Percentiles rank a stretch among this genome's conserved stretches.
Evolutionary conservation across 352 stramenopile species (phyloP).

Genomic region (Phytophthora sojae): DNA sequence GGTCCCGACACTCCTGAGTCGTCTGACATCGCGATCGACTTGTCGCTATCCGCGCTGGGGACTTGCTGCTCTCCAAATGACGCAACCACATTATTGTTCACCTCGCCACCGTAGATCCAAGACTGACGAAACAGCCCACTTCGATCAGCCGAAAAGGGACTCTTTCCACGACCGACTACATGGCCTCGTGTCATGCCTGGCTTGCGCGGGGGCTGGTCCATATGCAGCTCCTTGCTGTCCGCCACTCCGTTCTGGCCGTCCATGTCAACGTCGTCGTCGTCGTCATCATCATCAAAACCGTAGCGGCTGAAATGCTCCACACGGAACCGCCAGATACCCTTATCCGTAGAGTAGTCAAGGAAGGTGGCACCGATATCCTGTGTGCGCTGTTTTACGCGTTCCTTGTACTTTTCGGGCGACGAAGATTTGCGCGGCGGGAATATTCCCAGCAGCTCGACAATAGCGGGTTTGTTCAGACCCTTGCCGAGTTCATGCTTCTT

Average conservation of each 20-base stretch:
- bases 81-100: slow-evolving; percentile 36
- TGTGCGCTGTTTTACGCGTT: slow-evolving; percentile 81
- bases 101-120: slow-evolving; percentile 42
- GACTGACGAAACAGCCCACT: slow-evolving; percentile 56
- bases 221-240: slow-evolving; percentile 27
- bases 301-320: slow-evolving; percentile 91
- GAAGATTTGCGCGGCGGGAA: slow-evolving; percentile 75
- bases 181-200: slow-evolving; percentile 31
- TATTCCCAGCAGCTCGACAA: slow-evolving; percentile 81
- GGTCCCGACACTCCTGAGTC: slow-evolving; percentile 8
- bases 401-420: slow-evolving; percentile 70
- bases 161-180: slow-evolving; percentile 27
- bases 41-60: slow-evolving; percentile 20
- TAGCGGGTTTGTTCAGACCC: slow-evolving; percentile 79
- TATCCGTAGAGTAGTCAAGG: slow-evolving; percentile 77
- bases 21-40: slow-evolving; percentile 22
- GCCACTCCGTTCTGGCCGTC: slow-evolving; percentile 25
- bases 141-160: slow-evolving; percentile 39
- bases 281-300: slow-evolving; percentile 75
- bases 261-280: slow-evolving; percentile 63
- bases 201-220: slow-evolving; percentile 37
- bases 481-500: slow-evolving; percentile 83
- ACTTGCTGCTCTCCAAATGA: slow-evolving; percentile 46
- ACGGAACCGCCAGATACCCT: slow-evolving; percentile 85
- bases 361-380: slow-evolving; percentile 80